Conservation (phyloP, 768 basidiomycete genomes). For the Tylopilus subfusipes region DNA sequence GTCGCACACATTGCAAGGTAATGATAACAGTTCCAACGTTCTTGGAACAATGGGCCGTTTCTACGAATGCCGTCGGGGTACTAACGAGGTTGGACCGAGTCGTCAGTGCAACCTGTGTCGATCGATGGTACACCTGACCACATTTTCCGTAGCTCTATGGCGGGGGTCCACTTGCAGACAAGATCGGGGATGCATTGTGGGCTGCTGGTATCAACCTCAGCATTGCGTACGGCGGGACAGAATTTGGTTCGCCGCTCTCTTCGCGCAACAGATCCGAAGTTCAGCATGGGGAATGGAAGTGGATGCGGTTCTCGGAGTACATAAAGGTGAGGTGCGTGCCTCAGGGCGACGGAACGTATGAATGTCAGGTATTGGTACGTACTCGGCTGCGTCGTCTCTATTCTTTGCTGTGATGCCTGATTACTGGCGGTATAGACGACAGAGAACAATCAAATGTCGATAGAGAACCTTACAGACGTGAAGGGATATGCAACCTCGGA, state of each 20-base stretch:
- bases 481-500: slow-evolving; percentile 39
- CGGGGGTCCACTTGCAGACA: slow-evolving; percentile 12
- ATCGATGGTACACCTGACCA: neutral
- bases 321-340: slow-evolving; percentile 27
- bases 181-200: slow-evolving; percentile 12
- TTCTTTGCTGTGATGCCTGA: neutral
- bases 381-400: neutral
- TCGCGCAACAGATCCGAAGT: slow-evolving; percentile 1
- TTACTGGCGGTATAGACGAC: neutral
- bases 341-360: slow-evolving; percentile 30
- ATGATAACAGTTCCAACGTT: slow-evolving; percentile 19
- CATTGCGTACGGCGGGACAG: slow-evolving; percentile 15
- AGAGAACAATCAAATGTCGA: neutral
- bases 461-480: slow-evolving; percentile 34
- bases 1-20: neutral
- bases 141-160: neutral
- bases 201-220: slow-evolving; percentile 13
- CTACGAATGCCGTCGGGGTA: neutral
- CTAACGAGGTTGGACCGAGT: neutral
- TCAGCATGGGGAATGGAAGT: slow-evolving; percentile 15
- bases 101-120: neutral
- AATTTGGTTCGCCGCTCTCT: slow-evolving; percentile 8
- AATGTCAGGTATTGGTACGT: slow-evolving; percentile 36
- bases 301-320: slow-evolving; percentile 5
- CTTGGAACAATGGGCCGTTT: slow-evolving; percentile 8